Evolutionary conservation across 371 early-diverging fungal species (phyloP).

Genomic region (Syncephalastrum sp.): DNA sequence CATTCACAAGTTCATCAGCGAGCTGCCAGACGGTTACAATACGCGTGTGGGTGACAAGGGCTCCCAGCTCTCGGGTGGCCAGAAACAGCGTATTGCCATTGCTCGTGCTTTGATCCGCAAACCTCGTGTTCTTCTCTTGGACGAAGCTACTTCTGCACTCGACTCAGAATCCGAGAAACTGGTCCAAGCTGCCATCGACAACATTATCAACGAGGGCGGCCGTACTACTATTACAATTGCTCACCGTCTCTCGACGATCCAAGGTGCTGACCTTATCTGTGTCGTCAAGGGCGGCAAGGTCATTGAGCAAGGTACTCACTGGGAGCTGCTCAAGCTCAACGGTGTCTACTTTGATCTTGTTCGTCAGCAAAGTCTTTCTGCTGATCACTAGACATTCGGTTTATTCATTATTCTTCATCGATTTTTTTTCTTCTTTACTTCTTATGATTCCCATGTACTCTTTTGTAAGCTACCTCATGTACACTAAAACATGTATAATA

Average conservation of each 20-base stretch:
- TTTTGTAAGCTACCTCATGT: too few species aligned
- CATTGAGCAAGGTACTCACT: constrained; percentile 81
- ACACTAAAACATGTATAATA: too few species aligned
- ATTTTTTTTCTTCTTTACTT: not conserved
- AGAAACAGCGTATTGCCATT: constrained; percentile 77
- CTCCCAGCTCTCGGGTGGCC: constrained; percentile 82
- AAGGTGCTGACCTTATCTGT: constrained; percentile 72
- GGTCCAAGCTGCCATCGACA: constrained; percentile 87
- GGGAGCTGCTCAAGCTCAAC: constrained; percentile 56
- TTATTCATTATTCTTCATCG: not conserved
- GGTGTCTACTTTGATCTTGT: constrained; percentile 34
- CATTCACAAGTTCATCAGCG: constrained; percentile 75
- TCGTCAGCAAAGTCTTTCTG: constrained; percentile 39
- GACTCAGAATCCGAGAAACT: constrained; percentile 89
- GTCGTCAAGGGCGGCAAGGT: constrained; percentile 76
- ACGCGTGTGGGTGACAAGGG: constrained; percentile 80
- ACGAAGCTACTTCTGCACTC: constrained; percentile 96
- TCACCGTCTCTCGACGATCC: constrained; percentile 65
- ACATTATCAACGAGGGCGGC: constrained; percentile 55
- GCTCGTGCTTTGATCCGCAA: constrained; percentile 45
- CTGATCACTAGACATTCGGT: constrained; percentile 12
- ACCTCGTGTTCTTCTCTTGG: constrained; percentile 65
- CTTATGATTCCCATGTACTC: not conserved
- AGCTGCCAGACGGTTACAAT: constrained; percentile 73
- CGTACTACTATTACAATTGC: constrained; percentile 66